Evolutionary conservation across 345 rosid species (phyloP).

Genomic region (Excoecaria agallocha): DNA sequence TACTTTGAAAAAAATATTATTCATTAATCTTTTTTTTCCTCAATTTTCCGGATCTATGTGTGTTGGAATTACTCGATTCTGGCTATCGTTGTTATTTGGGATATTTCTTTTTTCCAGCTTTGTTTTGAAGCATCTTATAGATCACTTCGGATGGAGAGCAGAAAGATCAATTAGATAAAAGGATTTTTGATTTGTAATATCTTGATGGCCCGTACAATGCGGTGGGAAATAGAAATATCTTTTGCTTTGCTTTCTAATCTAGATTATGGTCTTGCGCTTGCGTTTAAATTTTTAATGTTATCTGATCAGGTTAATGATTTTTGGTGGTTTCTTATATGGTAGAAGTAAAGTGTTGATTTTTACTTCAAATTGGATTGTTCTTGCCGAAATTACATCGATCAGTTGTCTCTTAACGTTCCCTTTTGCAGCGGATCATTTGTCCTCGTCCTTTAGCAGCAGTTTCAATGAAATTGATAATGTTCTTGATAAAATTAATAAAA

Average conservation of each 20-base stretch:
- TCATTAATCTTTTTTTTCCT: background rate
- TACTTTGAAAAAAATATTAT: background rate
- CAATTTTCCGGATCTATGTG: constrained; percentile 3
- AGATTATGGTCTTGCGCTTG: background rate
- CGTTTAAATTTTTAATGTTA: background rate
- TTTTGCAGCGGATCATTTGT: background rate
- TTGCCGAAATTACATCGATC: background rate
- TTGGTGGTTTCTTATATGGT: background rate
- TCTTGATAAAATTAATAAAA: background rate
- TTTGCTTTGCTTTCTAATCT: background rate
- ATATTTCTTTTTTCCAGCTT: background rate
- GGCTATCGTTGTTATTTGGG: background rate
- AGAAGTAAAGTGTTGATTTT: constrained; percentile 2
- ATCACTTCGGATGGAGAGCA: background rate
- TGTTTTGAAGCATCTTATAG: background rate
- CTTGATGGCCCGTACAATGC: background rate
- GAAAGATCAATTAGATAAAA: background rate
- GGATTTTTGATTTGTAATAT: background rate
- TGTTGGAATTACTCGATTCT: background rate
- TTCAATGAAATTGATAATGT: background rate
- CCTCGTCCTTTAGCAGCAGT: background rate
- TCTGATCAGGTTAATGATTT: background rate
- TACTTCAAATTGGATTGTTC: background rate
- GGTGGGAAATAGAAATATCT: background rate
- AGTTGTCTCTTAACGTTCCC: background rate